These are phyloP conservation scores for Apiospora marii DNA, from an alignment of 2,329 filamentous ascomycete species.

Conservation along the genomic window DNA sequence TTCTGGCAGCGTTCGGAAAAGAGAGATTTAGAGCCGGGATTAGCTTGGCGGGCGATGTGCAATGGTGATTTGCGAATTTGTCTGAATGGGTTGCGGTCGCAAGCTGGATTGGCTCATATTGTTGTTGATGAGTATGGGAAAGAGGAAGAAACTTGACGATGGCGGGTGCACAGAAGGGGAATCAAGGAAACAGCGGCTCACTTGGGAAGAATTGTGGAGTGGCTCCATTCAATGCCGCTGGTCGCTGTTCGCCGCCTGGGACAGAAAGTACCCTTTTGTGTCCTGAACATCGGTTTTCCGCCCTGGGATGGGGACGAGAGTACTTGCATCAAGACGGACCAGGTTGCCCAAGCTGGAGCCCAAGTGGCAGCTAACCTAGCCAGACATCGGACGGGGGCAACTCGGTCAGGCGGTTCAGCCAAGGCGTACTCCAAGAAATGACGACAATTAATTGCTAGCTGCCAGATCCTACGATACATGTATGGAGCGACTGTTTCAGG, in stretches of 20 bases:
- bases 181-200: slow-evolving; percentile 23
- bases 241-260: not conserved
- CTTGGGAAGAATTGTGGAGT: slow-evolving; percentile 16
- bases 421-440: not conserved
- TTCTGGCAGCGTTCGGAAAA: slow-evolving; percentile 8
- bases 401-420: slow-evolving; percentile 11
- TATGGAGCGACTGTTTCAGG: not conserved
- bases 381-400: slow-evolving; percentile 6
- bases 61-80: slow-evolving; percentile 25
- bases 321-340: not conserved
- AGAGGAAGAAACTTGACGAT: slow-evolving; percentile 29
- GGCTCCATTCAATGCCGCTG: slow-evolving; percentile 5
- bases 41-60: slow-evolving; percentile 32
- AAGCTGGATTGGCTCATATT: slow-evolving; percentile 36
- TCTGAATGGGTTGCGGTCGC: slow-evolving; percentile 26
- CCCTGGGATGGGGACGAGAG: not conserved
- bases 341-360: not conserved
- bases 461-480: slow-evolving; percentile 16
- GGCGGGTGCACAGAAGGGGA: slow-evolving; percentile 15
- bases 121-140: slow-evolving; percentile 33
- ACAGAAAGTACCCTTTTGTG: not conserved
- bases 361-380: slow-evolving; percentile 17
- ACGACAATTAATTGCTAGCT: slow-evolving; percentile 5
- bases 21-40: slow-evolving; percentile 10
- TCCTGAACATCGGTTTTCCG: not conserved